These are phyloP conservation scores for Camillea tinctor DNA, from an alignment of 2,329 filamentous ascomycete genomes.

Conservation along the genomic window DNA sequence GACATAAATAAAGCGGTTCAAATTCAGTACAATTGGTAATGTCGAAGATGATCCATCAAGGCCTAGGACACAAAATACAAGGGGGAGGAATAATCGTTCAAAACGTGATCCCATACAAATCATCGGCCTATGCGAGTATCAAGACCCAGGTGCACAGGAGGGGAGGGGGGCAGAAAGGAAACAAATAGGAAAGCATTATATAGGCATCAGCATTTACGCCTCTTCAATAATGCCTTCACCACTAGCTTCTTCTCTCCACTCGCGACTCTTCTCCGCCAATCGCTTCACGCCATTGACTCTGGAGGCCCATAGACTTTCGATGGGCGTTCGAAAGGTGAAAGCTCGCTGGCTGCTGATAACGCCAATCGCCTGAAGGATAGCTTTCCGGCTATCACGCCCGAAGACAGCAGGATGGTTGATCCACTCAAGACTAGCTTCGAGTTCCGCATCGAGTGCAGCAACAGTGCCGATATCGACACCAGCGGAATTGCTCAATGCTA, in stretches of 20 bases:
- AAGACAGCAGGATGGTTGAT: slow-evolving; percentile 97
- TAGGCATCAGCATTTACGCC: slow-evolving; percentile 39
- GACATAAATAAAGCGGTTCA: slow-evolving; percentile 2
- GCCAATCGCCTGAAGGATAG: slow-evolving; percentile 92
- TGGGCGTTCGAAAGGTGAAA: slow-evolving; percentile 87
- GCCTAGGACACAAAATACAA: neutral
- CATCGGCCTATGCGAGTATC: slow-evolving; percentile 18
- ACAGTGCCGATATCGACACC: slow-evolving; percentile 86
- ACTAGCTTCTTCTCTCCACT: slow-evolving; percentile 86
- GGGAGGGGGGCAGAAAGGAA: slow-evolving; percentile 7
- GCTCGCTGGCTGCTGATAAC: slow-evolving; percentile 93
- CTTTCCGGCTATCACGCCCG: slow-evolving; percentile 88
- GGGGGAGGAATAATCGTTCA: slow-evolving; percentile 18
- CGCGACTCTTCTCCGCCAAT: slow-evolving; percentile 78
- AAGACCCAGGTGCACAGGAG: slow-evolving; percentile 15
- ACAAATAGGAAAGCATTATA: slow-evolving; percentile 1
- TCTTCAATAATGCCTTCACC: slow-evolving; percentile 68
- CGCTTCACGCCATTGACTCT: slow-evolving; percentile 78
- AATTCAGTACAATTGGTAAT: neutral
- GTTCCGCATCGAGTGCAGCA: slow-evolving; percentile 81
- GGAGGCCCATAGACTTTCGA: slow-evolving; percentile 85
- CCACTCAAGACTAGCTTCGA: slow-evolving; percentile 92
- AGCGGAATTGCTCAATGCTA: slow-evolving; percentile 55
- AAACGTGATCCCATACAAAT: slow-evolving; percentile 23
- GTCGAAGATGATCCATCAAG: slow-evolving; percentile 1